Base-by-base conservation (phyloP, 2,329 filamentous ascomycete species). In the Sporothrix euskadiensis region DNA sequence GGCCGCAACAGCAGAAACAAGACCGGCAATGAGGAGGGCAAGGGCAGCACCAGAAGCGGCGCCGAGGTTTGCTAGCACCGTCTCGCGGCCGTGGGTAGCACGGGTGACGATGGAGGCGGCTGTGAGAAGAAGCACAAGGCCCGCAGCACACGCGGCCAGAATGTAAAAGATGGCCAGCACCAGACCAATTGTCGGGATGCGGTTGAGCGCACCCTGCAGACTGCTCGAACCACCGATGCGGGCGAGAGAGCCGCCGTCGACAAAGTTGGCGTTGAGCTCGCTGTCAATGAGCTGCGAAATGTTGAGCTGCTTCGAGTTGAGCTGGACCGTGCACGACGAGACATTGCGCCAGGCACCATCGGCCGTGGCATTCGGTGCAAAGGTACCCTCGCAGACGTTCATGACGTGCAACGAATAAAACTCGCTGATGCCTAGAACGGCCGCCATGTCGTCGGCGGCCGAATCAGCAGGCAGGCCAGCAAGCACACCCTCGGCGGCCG, bases 151-250 rank as follows among this genome's bases (percentile, higher is more conserved):
- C 65, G 82, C 79, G 71, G 80, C 83, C 1, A 88, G 75, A 56
- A 85, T 82, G 78, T 85, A 88, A 73, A 88, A 78, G 69, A 86
- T 79, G 78, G 86, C 85, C 66, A 86, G 79, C 35, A 81, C 83
- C n/a, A 85, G 78, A 4, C 88, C 81, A n/a, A 83, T 80, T 19
- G 79, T 78, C 77, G 88, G 87, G 78, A 88, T 80, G n/a, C 82
- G 79, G 79, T 86, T 81, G 76, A 89, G 78, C n/a, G 83, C 82
- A 57, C 83, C 79, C 74, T 84, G 82, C 73, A 89, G 81, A 44
- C 80, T 80, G 7, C 82, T 75, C 16, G 84, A 83, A 77, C 84
- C 83, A 73, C 83, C 78, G n/a, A 88, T 79, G 69, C 85, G 82
- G 75, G 81, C 80, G 26, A 86, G 80, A 72, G 81, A 83, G 75